Conservation (phyloP, 495 filamentous ascomycete species). For the Xylaria bambusicola region DNA sequence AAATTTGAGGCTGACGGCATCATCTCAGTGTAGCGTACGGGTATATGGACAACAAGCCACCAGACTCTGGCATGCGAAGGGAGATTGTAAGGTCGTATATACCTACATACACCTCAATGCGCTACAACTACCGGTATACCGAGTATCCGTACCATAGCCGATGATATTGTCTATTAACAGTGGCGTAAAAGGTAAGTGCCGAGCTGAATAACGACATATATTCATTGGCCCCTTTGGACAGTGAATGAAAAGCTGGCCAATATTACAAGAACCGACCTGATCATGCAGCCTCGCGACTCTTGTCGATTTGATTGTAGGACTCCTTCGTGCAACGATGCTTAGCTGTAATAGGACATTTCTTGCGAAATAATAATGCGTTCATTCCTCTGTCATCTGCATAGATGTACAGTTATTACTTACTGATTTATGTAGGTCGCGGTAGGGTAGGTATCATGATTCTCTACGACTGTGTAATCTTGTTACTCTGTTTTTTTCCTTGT, state of each 20-base stretch:
- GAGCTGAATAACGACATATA: constrained; percentile 7
- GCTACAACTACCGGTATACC: too few relatives aligned
- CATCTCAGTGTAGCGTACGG: not conserved
- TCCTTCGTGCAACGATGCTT: not conserved
- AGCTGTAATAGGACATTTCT: constrained; percentile 1
- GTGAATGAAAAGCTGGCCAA: not conserved
- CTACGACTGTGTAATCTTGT: too few relatives aligned
- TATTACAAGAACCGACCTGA: not conserved
- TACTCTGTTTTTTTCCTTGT: too few relatives aligned
- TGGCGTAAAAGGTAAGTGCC: constrained; percentile 12
- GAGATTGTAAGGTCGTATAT: not conserved
- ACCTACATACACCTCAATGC: too few relatives aligned
- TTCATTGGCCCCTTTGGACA: constrained; percentile 1
- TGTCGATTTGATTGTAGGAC: not conserved
- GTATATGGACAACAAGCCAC: not conserved
- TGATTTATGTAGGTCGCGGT: not conserved
- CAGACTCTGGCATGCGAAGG: not conserved
- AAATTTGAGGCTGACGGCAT: constrained; percentile 18
- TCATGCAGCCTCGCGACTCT: constrained; percentile 1
- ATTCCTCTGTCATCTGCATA: too few relatives aligned
- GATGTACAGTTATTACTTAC: too few relatives aligned
- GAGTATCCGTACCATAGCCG: too few relatives aligned
- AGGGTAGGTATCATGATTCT: too few relatives aligned
- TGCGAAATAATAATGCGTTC: not conserved
- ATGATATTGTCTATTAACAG: too few relatives aligned